Percentiles rank a stretch among this genome's conserved stretches.
phyloP scores from a whole-genome alignment of 1,284 basidiomycete genomes.

The Trichosporon coremiiforme region DNA sequence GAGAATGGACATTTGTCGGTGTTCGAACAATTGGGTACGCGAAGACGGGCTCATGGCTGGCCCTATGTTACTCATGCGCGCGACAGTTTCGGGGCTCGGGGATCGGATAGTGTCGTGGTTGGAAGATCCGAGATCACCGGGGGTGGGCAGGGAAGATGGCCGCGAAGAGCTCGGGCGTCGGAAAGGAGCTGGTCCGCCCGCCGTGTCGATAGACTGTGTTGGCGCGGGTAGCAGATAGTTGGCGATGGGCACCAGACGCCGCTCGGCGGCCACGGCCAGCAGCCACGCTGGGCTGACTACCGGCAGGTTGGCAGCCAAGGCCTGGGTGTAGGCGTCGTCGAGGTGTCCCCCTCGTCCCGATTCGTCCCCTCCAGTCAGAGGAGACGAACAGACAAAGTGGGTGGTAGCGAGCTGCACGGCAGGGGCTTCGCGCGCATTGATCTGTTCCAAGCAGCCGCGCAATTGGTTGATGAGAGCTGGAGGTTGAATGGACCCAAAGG shows the following conservation, averaged over 20 bases:
- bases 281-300: constrained; percentile 90
- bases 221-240: constrained; percentile 74
- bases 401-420: constrained; percentile 95
- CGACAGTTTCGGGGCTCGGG: constrained; percentile 53
- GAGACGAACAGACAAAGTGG: constrained; percentile 91
- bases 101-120: constrained; percentile 44
- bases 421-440: constrained; percentile 84
- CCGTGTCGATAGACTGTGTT: constrained; percentile 58
- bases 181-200: constrained; percentile 61
- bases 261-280: constrained; percentile 76
- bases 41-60: constrained; percentile 31
- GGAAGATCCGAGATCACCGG: constrained; percentile 24
- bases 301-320: constrained; percentile 83
- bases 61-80: constrained; percentile 51
- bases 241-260: constrained; percentile 84
- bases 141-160: background rate
- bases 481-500: constrained; percentile 85
- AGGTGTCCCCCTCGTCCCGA: constrained; percentile 40
- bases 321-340: constrained; percentile 84
- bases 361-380: constrained; percentile 62
- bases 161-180: constrained; percentile 31
- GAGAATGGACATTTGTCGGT: constrained; percentile 16
- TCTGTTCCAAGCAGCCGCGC: constrained; percentile 73
- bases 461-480: constrained; percentile 71
- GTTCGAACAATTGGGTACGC: constrained; percentile 27